phyloP scores from a whole-genome alignment of 176 grass and related monocot species.

The Lolium rigidum region DNA sequence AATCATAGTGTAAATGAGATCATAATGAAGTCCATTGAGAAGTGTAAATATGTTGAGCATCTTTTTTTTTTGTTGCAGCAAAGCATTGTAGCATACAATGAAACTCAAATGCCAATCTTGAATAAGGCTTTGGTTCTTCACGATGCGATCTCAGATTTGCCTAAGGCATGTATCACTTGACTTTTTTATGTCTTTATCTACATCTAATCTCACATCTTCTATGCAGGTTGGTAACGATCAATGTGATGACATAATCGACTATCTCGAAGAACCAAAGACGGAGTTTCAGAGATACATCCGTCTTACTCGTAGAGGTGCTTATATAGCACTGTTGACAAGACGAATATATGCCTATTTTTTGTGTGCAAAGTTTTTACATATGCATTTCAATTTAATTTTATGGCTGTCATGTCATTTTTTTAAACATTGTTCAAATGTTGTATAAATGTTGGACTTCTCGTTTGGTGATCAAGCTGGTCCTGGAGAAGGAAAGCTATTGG shows the following conservation, averaged over 20 bases:
- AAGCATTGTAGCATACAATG: no score
- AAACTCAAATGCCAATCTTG: no score
- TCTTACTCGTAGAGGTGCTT: slow-evolving; percentile 55
- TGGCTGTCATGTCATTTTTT: no score
- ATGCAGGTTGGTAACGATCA: slow-evolving; percentile 77
- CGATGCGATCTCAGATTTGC: neutral
- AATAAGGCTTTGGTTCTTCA: no score
- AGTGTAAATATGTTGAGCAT: no score
- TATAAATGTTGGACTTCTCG: slow-evolving; percentile 62
- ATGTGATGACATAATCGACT: slow-evolving; percentile 50
- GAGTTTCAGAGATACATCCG: slow-evolving; percentile 84
- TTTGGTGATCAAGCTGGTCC: slow-evolving; percentile 33
- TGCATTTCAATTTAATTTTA: neutral
- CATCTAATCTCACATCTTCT: neutral
- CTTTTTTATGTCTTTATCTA: neutral
- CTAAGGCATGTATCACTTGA: slow-evolving; percentile 46
- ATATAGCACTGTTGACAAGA: neutral
- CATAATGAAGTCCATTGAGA: no score
- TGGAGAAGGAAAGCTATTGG: slow-evolving; percentile 51
- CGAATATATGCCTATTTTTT: neutral
- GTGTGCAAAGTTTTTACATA: neutral
- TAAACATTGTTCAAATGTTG: neutral
- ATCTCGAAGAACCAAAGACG: slow-evolving; percentile 39
- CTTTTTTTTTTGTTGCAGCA: no score
- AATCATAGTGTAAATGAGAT: neutral